Percentiles rank a stretch among this genome's conserved stretches.
phyloP scores from a whole-genome alignment of 2,329 filamentous ascomycete species.

The Scedosporium apiospermum region DNA sequence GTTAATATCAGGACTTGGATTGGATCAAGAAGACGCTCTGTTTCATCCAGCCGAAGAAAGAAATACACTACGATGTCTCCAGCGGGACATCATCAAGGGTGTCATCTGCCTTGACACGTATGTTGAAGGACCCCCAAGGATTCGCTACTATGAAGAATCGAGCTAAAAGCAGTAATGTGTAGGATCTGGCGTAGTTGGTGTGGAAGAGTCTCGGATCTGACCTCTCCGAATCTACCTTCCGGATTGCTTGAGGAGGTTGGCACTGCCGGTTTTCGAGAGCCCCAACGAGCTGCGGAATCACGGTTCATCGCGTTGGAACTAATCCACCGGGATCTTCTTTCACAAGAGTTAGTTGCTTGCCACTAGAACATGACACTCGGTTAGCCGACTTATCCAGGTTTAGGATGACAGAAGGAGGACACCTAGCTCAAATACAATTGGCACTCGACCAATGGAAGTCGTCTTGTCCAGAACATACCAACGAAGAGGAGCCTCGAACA shows the following conservation, averaged over 20 bases:
- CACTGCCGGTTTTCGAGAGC: background rate
- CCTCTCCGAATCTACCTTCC: background rate
- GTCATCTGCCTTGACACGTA: background rate
- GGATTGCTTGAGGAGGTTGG: background rate
- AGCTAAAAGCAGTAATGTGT: background rate
- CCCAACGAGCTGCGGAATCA: background rate
- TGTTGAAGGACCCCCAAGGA: background rate
- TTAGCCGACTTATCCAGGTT: background rate
- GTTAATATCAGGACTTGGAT: background rate
- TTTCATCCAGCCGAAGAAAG: background rate
- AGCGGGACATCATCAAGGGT: background rate
- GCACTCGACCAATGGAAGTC: background rate
- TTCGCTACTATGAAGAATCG: background rate
- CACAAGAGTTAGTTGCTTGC: background rate
- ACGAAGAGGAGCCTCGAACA: background rate
- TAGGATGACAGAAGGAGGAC: background rate
- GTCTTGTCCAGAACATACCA: background rate
- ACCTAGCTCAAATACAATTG: background rate
- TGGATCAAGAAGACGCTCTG: background rate
- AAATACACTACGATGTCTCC: background rate
- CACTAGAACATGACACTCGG: background rate
- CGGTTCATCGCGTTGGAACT: background rate
- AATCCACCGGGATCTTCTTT: background rate
- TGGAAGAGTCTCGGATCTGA: background rate
- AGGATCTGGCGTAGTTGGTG: slow-evolving; percentile 1